phyloP scores from a whole-genome alignment of 345 rosid species.

The Gossypium arboreum region DNA sequence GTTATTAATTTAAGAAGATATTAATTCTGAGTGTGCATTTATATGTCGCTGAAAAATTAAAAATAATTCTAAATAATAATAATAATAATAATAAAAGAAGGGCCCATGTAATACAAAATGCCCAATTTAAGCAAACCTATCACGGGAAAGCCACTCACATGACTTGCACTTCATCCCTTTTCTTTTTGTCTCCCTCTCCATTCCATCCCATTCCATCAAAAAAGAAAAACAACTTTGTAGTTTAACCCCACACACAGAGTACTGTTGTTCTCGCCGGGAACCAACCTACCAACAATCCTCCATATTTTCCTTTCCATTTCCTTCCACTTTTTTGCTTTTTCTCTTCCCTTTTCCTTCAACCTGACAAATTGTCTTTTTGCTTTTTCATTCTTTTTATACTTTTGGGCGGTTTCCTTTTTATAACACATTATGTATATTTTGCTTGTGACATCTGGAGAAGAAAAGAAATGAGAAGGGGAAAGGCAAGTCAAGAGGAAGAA shows the following conservation, averaged over 20 bases:
- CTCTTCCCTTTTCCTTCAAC: neutral
- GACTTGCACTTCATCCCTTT: neutral
- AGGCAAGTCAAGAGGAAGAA: slow-evolving; percentile 67
- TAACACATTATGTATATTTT: neutral
- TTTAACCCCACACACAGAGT: neutral
- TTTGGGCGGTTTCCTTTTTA: neutral
- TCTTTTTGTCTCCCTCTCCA: neutral
- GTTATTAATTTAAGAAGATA: rapidly evolving
- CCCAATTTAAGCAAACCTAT: slow-evolving; percentile 16
- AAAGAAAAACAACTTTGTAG: neutral
- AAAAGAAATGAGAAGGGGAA: slow-evolving; percentile 59
- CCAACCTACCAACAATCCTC: neutral
- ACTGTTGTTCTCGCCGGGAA: slow-evolving; percentile 12
- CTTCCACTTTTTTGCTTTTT: neutral
- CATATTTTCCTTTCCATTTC: neutral
- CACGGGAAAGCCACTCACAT: slow-evolving; percentile 25
- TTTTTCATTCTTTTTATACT: neutral
- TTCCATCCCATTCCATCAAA: neutral
- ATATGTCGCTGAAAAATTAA: rapidly evolving
- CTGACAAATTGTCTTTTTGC: neutral
- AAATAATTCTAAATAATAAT: too few species aligned
- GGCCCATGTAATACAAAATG: neutral
- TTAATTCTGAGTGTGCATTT: rapidly evolving
- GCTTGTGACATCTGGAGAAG: neutral
- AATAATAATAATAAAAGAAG: neutral